Evolutionary conservation across 441 rosid species (phyloP), one percentile per base, ranked within the genome.

Genomic region (Erysimum cheiri): DNA sequence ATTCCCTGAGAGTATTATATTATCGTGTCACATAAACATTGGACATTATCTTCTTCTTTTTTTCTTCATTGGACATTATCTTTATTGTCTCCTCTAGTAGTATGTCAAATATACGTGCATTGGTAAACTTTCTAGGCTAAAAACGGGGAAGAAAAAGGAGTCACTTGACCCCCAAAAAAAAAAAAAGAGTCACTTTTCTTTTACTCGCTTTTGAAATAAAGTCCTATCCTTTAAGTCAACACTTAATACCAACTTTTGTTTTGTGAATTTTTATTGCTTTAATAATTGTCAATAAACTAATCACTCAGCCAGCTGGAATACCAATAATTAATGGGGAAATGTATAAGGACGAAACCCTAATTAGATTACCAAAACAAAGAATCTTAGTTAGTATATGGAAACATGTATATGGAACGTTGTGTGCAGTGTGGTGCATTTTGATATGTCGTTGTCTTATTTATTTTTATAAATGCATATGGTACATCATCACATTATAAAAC

Each of bases 221-320:
- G 69, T 37, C 68, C 0, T 29, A 69, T 60, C 52, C 43, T 60
- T 53, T 44, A 37, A 33, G 73, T 74, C 73, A 74, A 74, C 78
- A 74, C 53, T 53, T 68, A 67, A 46, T 33, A 61, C 64, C 78
- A 4, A 67, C 63, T 61, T 74, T 67, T 36, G 63, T 74, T 15
- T 56, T 60, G 40, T 52, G 6, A 53, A 53, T 8, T 26, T 60
- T 26, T 22, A 41, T 41, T 32, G 72, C 40, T 65, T 66, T 50
- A 60, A n/a, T 43, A 68, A 36, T 39, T 60, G 36, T 26, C 22
- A 35, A 53, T 3, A 41, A 68, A n/a, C 33, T 44, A 67, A 74
- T 44, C 64, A 61, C 37, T 68, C 52, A 68, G 22, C 53, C 78
- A 74, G 73, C 73, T 74, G 73, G 64, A 41, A 58, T 26, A 59